phyloP scores from a whole-genome alignment of 805 yeast species.

The Danielozyma ontarioensis region DNA sequence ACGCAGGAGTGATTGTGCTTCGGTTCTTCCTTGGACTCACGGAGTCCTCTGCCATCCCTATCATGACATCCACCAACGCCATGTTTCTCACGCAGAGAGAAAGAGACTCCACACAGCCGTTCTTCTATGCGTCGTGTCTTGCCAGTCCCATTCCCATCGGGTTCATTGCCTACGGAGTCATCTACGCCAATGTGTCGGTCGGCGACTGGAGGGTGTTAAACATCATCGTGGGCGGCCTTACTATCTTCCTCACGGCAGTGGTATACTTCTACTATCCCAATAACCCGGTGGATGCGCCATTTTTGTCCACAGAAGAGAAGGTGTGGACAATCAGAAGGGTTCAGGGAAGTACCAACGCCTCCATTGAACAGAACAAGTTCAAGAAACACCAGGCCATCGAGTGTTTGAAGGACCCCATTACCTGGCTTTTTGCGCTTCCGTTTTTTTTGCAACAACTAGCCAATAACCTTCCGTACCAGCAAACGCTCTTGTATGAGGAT shows the following conservation, averaged over 20 bases:
- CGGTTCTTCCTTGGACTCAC: slow-evolving; percentile 48
- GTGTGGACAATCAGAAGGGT: slow-evolving; percentile 40
- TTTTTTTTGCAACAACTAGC: slow-evolving; percentile 45
- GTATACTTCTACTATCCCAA: slow-evolving; percentile 44
- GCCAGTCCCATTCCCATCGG: slow-evolving; percentile 51
- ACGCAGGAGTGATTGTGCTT: slow-evolving; percentile 41
- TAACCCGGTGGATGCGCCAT: slow-evolving; percentile 49
- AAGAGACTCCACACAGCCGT: slow-evolving; percentile 47
- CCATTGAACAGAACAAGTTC: slow-evolving; percentile 38
- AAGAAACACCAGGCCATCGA: slow-evolving; percentile 48
- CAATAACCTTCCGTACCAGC: slow-evolving; percentile 50
- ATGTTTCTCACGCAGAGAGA: slow-evolving; percentile 44
- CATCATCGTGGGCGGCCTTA: slow-evolving; percentile 52
- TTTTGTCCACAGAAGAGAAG: slow-evolving; percentile 45
- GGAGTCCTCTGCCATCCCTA: slow-evolving; percentile 20
- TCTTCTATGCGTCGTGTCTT: slow-evolving; percentile 48
- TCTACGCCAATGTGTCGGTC: slow-evolving; percentile 16
- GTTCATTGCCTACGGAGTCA: slow-evolving; percentile 40
- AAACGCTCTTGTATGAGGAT: slow-evolving; percentile 41
- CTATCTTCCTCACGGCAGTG: slow-evolving; percentile 24
- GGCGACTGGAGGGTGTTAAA: slow-evolving; percentile 50
- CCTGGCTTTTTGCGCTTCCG: slow-evolving; percentile 21
- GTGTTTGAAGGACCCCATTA: slow-evolving; percentile 38
- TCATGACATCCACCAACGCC: slow-evolving; percentile 42
- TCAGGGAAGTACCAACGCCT: slow-evolving; percentile 27